A percentile compares a stretch with the other conserved stretches of the same genome.
phyloP scores from a whole-genome alignment of 768 basidiomycete genomes.

The Pisolithus sp. region DNA sequence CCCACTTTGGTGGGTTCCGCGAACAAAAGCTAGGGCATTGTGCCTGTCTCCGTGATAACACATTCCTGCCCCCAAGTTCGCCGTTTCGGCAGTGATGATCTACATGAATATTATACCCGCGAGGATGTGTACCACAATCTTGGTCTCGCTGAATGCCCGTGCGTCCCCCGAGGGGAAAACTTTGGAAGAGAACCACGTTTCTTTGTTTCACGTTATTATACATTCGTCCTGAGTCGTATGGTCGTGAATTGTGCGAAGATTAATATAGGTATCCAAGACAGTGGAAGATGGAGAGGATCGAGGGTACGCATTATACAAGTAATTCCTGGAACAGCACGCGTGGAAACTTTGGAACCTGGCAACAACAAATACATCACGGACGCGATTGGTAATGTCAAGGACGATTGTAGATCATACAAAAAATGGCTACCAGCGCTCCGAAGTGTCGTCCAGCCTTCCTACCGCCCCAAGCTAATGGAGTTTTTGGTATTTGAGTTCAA shows the following conservation, averaged over 20 bases:
- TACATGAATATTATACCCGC: too few species aligned
- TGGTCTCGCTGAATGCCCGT: too few species aligned
- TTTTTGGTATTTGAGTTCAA: slow-evolving; percentile 36
- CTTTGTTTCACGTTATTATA: not conserved
- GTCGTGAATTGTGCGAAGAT: not conserved
- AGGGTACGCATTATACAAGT: not conserved
- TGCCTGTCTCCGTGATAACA: too few species aligned
- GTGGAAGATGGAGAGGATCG: too few species aligned
- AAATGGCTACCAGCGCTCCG: not conserved
- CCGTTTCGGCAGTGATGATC: too few species aligned
- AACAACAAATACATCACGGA: not conserved
- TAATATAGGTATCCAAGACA: not conserved
- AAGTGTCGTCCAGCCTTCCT: not conserved
- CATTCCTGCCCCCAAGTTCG: too few species aligned
- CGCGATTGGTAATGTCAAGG: not conserved
- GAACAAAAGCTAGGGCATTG: too few species aligned
- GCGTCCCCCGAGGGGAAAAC: too few species aligned
- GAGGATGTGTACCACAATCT: too few species aligned
- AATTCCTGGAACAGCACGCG: not conserved
- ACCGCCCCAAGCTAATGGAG: slow-evolving; percentile 10
- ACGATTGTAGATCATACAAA: not conserved
- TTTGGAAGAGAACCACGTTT: too few species aligned
- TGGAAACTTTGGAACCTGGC: not conserved
- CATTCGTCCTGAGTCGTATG: not conserved
- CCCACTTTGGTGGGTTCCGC: too few species aligned